Evolutionary conservation across 2,329 filamentous ascomycete genomes (phyloP), one percentile per base, ranked within the genome.

Genomic region (Neurospora sp.): DNA sequence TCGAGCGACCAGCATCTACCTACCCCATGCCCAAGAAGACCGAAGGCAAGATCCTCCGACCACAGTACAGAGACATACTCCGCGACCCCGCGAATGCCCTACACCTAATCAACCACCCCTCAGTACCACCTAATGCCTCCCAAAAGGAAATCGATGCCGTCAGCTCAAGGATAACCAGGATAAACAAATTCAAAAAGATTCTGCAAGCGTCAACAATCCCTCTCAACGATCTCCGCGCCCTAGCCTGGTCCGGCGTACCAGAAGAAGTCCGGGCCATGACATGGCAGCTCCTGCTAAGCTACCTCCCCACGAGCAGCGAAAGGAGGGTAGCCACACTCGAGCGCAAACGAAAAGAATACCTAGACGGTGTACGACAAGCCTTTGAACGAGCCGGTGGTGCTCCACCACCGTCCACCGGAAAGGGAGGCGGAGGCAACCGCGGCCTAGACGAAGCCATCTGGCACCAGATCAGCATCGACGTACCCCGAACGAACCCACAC

Each of bases 381-480:
- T 91, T 91, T 76, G 89, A 92, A 73, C 80, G 91, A 72, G 88
- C 89, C 2, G 87, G 92, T 69, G 79, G 74, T 66, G 52, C 52
- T 71, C 75, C 17, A 75, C 74, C 4, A 72, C 73, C 7, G 70
- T 74, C n/a, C 66, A 69, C 6, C 69, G 73, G 6, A 72, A 73
- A 11, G 73, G 68, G 19, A 15, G 70, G 67, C 38, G 66, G 68
- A 38, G 36, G 62, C 43, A 76, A 72, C 76, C 69, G 75, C 72
- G 95, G 94, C 2, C 82, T 99, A 19, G 96, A 99, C 76, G 96
- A 99, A 82, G 91, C 93, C n/a, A 90, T 99, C 71, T 99, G 96
- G 96, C 96, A 99, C 82, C 96, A 99, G 78, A 98, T 99, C 81
- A 97, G 93, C 80, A 99, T 99, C 77, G 96, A 99, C 78, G 93